Base-by-base conservation (phyloP, 1,139 yeast species). In the Debaryomyces subglobosus region DNA sequence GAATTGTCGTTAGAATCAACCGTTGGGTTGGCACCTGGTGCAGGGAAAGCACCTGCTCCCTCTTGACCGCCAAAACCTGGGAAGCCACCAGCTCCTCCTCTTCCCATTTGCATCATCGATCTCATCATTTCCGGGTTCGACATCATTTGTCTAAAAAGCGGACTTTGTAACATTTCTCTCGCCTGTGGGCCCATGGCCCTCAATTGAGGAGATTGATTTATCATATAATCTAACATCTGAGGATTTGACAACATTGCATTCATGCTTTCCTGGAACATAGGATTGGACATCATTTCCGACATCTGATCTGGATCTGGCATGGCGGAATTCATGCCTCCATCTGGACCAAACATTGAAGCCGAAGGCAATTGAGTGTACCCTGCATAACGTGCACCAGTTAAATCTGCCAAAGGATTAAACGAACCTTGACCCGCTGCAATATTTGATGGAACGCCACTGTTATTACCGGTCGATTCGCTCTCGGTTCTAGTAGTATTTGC, bases 381-480 rank as follows among this genome's bases (percentile, higher is more conserved):
- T 2, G 98, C 97, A 62, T 91, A 94, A 48, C 98, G 81, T 1
- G 98, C 98, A 38, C 97, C 95, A 0, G 98, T 92, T 58, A 94
- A 74, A 55, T 88, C 97, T 5, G 96, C 94, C 57, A 94, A 74
- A 24, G 96, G 96, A 66, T 94, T 90, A 67, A 87, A 89, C 0
- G 96, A 81, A 12, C 95, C 95, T 55, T 84, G 87, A 3, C 99
- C 99, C 2, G 97, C 82, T 3, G 96, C 84, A 51, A 94, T 78
- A 61, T 85, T 89, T 18, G 85, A 68, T 13, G 97, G 96, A 16
- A 84, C 85, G 10, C 63, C 65, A 13, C 56, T 39, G n/a, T 55
- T 37, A 10, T 55, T 21, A 21, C 64, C 49, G 24, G 56, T 44
- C 9, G 57, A 48, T 27, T 51, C 13, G 16, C 57, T 41, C 5